Percentiles rank a stretch among this genome's conserved stretches.
Evolutionary conservation across 2,329 filamentous ascomycete species (phyloP).

Genomic region (Septoria linicola): DNA sequence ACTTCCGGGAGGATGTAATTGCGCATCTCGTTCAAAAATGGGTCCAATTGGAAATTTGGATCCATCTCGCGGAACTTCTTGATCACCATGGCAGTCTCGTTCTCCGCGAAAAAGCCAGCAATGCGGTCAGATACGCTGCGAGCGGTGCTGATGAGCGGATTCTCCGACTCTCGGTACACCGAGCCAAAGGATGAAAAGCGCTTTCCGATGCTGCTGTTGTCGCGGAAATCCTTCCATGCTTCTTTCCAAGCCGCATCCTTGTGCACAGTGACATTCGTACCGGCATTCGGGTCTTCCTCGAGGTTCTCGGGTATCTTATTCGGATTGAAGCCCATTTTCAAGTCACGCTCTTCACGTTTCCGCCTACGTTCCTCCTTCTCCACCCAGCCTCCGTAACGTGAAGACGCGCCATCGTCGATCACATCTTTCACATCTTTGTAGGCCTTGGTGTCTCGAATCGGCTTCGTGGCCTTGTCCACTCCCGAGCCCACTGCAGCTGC

Average conservation of each 20-base stretch:
- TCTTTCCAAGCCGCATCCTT: conserved; percentile 98
- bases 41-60: conserved; percentile 88
- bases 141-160: conserved; percentile 88
- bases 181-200: conserved; percentile 81
- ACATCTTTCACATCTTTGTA: conserved; percentile 92
- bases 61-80: conserved; percentile 98
- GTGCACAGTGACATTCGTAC: conserved; percentile 90
- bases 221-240: conserved; percentile 94
- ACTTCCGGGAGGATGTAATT: conserved; percentile 98
- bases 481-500: conserved; percentile 82
- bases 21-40: conserved; percentile 90
- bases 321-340: conserved; percentile 44
- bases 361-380: conserved; percentile 92
- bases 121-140: conserved; percentile 91
- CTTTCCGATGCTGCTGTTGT: conserved; percentile 84
- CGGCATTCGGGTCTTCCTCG: conserved; percentile 88
- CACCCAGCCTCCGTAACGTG: conserved; percentile 91
- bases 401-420: conserved; percentile 95
- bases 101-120: conserved; percentile 95
- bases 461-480: conserved; percentile 91
- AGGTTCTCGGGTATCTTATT: conserved; percentile 57
- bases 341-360: conserved; percentile 70
- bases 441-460: conserved; percentile 89
- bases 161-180: conserved; percentile 94
- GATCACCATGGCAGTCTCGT: conserved; percentile 95